Evolutionary conservation across 2,329 filamentous ascomycete genomes (phyloP), one percentile per base, ranked within the genome.

Genomic region (Botryotinia globosa): DNA sequence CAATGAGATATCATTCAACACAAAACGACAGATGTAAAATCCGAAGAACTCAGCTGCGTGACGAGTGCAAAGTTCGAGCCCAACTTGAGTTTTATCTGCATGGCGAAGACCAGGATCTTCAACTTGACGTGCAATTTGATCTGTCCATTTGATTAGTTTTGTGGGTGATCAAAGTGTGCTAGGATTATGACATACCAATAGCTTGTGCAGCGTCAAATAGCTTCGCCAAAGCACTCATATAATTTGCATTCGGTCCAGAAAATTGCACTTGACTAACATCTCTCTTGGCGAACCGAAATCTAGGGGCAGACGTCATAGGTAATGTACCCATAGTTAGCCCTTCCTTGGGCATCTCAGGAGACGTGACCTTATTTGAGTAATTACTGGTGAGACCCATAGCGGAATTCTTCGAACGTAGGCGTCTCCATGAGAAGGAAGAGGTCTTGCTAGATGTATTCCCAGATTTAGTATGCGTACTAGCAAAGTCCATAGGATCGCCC

Each of bases 41-140:
- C 92, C 94, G 81, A 99, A 99, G 83, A 99, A 99, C 82, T 99
- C 96, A 48, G 95, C 93, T 12, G 95, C 96, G 81, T 98, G 95
- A 58, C 95, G 89, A 51, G 94, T 94, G 81, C 94, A 96, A 58
- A 99, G 87, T 83, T 99, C 96, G 48, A 99, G 88, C 16, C 96
- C 96, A 70, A 99, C 94, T 80, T 98, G 94, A 14, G 96, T 98
- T 79, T 94, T 94, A 77, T 94, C 95, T 29, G 94, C 94, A 82
- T 96, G 93, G 77, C 93, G 92, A 71, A 98, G 87, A 16, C 95
- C 95, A 9, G 95, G 95, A 80, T 98, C 95, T 81, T 98, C 95
- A 64, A 98, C 94, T 85, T 98, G 95, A 76, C 95, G 92, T 70
- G 94, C 94, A 81, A 98, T 95, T 89, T 97, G 93, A 85, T 98